These are phyloP conservation scores for Prunus davidiana DNA, from an alignment of 306 rosid genomes.

Conservation along the genomic window DNA sequence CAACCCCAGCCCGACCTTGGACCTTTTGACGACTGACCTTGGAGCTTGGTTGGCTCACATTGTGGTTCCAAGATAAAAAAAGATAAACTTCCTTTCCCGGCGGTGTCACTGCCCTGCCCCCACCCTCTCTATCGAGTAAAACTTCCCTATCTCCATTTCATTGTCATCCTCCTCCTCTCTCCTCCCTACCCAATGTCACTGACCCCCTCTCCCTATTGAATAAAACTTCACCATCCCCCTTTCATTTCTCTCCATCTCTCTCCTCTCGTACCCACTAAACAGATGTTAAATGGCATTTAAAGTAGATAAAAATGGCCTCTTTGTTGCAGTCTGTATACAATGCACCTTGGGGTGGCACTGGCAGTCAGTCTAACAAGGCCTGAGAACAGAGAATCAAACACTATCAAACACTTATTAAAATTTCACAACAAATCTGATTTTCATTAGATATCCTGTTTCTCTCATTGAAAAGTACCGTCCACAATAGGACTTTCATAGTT, in stretches of 20 bases:
- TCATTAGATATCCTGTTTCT: constrained; percentile 9
- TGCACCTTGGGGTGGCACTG: not conserved
- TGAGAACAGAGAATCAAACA: not conserved
- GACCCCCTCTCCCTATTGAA: no score
- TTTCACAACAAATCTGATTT: not conserved
- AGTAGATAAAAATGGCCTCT: not conserved
- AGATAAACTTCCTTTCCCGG: no score
- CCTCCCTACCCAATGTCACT: no score
- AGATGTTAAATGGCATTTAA: not conserved
- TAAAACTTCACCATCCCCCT: no score
- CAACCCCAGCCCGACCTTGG: not conserved
- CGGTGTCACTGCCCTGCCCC: no score
- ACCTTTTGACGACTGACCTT: not conserved
- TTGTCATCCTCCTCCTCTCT: no score
- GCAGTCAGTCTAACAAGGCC: not conserved
- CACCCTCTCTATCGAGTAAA: no score
- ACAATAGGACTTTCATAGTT: not conserved
- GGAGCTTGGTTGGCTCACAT: not conserved
- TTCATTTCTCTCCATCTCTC: no score
- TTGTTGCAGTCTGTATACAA: not conserved
- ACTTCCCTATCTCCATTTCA: no score
- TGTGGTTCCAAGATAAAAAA: not conserved
- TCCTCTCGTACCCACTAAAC: not conserved
- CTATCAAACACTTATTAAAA: not conserved
- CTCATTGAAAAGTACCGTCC: not conserved